phyloP scores from a whole-genome alignment of 1,284 basidiomycete genomes.

The Rhodotorula sp. region DNA sequence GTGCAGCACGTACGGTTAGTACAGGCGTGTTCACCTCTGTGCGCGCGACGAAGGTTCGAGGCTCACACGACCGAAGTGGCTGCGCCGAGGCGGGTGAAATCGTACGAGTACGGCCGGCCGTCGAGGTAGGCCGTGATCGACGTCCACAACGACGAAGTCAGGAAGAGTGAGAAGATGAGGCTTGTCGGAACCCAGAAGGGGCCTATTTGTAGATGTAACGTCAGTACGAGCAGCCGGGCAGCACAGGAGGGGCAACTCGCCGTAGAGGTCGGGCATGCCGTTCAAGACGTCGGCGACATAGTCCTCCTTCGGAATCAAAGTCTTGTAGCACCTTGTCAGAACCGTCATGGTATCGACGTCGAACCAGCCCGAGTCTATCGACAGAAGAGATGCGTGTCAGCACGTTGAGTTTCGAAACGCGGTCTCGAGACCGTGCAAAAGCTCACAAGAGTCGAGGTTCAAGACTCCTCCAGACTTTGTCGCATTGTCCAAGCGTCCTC shows the following conservation, averaged over 20 bases:
- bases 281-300: conserved; percentile 53
- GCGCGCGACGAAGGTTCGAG: not conserved
- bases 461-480: conserved; percentile 37
- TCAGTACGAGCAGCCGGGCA: not conserved
- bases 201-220: conserved; percentile 52
- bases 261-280: conserved; percentile 55
- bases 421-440: not conserved
- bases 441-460: conserved; percentile 38
- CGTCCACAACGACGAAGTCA: conserved; percentile 81
- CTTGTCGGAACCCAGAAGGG: conserved; percentile 96
- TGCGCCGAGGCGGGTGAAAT: conserved; percentile 77
- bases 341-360: conserved; percentile 53
- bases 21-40: not conserved
- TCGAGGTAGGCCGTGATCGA: conserved; percentile 79
- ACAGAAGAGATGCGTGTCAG: not conserved
- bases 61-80: conserved; percentile 67
- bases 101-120: conserved; percentile 64
- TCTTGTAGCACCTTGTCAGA: conserved; percentile 50
- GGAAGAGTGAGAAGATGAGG: conserved; percentile 82
- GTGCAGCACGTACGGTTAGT: conserved; percentile 60
- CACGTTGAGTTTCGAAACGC: not conserved
- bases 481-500: conserved; percentile 28
- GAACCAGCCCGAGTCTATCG: conserved; percentile 52
- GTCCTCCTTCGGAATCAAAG: conserved; percentile 52
- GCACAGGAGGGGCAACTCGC: conserved; percentile 36